Base-by-base conservation (phyloP, 495 filamentous ascomycete genomes). In the Cairneyella variabilis region DNA sequence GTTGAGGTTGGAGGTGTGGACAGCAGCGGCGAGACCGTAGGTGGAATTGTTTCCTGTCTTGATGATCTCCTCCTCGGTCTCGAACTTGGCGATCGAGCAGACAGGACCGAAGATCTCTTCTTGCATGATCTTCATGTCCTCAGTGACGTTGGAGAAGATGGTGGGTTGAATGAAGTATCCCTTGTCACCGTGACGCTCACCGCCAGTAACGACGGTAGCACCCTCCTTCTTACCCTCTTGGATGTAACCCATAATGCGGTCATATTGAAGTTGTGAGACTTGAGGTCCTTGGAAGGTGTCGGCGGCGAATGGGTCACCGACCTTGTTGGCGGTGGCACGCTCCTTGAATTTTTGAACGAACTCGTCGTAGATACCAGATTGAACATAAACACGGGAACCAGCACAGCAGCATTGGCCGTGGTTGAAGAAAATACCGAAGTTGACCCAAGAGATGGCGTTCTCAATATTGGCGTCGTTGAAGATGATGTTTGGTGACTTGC, bases 51-150 rank as follows among this genome's bases (percentile, higher is more conserved):
- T 97, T 58, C 81, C 91, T 42, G 89, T 71, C 55, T 78, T 74
- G 72, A 97, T 84, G 57, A 83, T 88, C 48, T 97, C 92, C 10
- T 85, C 91, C 71, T 90, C 84, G 58, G 82, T 84, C 75, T 85
- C 85, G 81, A 97, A 97, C 75, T 97, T 97, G 75, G 89, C 82
- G 61, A 97, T 88, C 48, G 87, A 84, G 73, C 89, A 89, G 54
- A 97, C 92, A 48, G 92, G 92, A 47, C 92, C 92, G 72, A 97
- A 97, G 72, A 97, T 97, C 76, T 97, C 92, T 75, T 97, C 92
- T 75, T 92, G 84, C 80, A 92, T 88, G 70, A 97, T 96, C 86
- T 95, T 96, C 92, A 97, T 97, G 69, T 95, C 80, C 54, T 79
- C 70, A 39, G 76, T 84, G 51, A 97, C 92, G 69, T 92, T 83